Evolutionary conservation across 257 asterid genomes (phyloP), one percentile per base, ranked within the genome.

Genomic region (Scutellaria barbata): DNA sequence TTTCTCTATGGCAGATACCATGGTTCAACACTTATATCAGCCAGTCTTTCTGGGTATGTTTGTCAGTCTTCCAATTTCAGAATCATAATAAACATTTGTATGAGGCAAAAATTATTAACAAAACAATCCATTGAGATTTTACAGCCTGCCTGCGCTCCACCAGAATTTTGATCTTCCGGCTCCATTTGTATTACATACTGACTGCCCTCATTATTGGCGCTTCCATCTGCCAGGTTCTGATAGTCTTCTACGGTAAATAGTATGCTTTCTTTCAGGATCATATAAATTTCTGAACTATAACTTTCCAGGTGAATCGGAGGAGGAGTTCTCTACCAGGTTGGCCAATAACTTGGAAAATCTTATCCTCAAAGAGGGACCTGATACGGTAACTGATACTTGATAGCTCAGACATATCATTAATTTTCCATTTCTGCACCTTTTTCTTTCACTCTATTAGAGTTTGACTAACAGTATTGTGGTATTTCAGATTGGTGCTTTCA

Each of bases 191-290:
- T 79, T 88, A 63, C 99, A 94, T 74, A 84, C 97, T 0, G 97
- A 94, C 80, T 94, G 99, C 76, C 99, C 99, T 53, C 99, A 94
- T 86, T 94, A 88, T 82, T 94, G 99, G 99, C 96, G 96, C 56
- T 88, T 74, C 79, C 99, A 88, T 79, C 88, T 84, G 59, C 93
- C 96, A 87, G 99, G 98, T 93, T 68, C 7, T 12, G 4, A 54
- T 22, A 1, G 8, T 35, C 51, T 70, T 52, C 6, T 64, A 60
- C 72, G 33, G 37, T 7, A n/a, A 46, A 30, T 17, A 55, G 16
- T 20, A 25, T 30, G 3, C 6, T 4, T 61, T 69, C 68, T 56
- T 66, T 16, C n/a, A 16, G 8, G 43, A 7, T 77, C 50, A 3
- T 16, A 57, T 56, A 5, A 20, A 7, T 56, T 41, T 74, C 35